phyloP scores from a whole-genome alignment of 1,284 basidiomycete species.

The Tilletia horrida region DNA sequence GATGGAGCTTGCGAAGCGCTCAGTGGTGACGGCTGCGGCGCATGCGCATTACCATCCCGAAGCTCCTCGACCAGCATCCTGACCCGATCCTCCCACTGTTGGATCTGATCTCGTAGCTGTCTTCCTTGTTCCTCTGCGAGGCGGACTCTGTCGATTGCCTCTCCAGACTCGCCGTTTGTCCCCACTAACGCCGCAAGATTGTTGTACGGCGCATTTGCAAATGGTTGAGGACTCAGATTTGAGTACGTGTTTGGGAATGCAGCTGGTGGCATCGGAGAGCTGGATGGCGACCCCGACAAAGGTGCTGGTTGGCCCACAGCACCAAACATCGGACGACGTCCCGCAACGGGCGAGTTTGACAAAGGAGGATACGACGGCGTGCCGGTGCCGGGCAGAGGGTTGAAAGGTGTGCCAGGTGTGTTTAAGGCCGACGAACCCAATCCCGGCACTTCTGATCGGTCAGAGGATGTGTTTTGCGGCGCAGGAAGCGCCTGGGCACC shows the following conservation, averaged over 20 bases:
- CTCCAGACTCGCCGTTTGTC: neutral
- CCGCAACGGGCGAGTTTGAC: conserved; percentile 1
- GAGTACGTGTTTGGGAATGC: neutral
- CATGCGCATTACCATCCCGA: neutral
- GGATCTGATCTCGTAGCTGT: conserved; percentile 12
- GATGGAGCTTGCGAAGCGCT: too few species aligned
- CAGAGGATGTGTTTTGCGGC: too few species aligned
- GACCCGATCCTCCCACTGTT: conserved; percentile 12
- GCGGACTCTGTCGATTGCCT: conserved; percentile 1
- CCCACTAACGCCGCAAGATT: neutral
- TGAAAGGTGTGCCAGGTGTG: too few species aligned
- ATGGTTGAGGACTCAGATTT: neutral
- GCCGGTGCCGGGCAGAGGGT: neutral
- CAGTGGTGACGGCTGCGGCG: neutral
- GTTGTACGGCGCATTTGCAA: too few species aligned
- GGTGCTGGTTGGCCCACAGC: neutral
- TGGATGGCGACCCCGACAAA: neutral
- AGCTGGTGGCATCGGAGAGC: neutral
- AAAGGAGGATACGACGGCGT: neutral
- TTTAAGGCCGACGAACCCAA: too few species aligned
- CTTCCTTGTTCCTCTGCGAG: conserved; percentile 8
- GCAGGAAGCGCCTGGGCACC: too few species aligned
- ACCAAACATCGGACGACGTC: neutral
- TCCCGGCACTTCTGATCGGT: too few species aligned
- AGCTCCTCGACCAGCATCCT: conserved; percentile 3